Evolutionary conservation across 2,329 filamentous ascomycete species (phyloP), one percentile per base, ranked within the genome.

Genomic region (Ceratocystis huliohia): DNA sequence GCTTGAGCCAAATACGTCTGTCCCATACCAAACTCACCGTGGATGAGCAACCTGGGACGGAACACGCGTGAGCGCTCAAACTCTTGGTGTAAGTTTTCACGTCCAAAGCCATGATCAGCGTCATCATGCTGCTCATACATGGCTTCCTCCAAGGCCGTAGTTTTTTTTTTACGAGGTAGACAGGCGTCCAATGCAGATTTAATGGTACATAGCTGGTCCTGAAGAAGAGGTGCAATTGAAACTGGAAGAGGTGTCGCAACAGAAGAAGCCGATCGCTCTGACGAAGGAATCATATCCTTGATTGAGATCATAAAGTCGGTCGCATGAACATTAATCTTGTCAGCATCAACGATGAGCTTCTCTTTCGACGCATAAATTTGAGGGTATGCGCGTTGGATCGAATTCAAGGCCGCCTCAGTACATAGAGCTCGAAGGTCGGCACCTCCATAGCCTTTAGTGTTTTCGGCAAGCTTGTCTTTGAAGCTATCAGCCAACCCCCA

Each of bases 241-340:
- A 87, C 87, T 1, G 91, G 89, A 20, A 99, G 78, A 0, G 93
- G 88, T 15, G 88, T 83, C 64, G 93, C 92, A 13, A 88, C 89
- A 13, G 92, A 93, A 2, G 91, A 88, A 0, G 91, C 87, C 61
- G 93, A 93, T 69, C 94, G 82, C 74, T 97, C 91, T 0, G 94
- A 97, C 0, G 94, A 97, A 5, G 94, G 94, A 10, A 96, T 84
- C 77, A 99, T 91, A 76, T 96, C 96, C 78, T 96, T 96, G 73
- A 96, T 87, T 0, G 93, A 96, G 15, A 96, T 83, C 88, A 96
- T 96, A 72, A 99, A 99, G 75, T 99, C 94, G 66, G 94, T 94
- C 3, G 94, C 91, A 56, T 89, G 87, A 46, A 99, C 86, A 67
- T 85, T 85, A 72, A 99, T 96, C 71, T 86, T 89, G 68, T 84